phyloP scores from a whole-genome alignment of 129 eudicot species.

The Cynara cardunculus region DNA sequence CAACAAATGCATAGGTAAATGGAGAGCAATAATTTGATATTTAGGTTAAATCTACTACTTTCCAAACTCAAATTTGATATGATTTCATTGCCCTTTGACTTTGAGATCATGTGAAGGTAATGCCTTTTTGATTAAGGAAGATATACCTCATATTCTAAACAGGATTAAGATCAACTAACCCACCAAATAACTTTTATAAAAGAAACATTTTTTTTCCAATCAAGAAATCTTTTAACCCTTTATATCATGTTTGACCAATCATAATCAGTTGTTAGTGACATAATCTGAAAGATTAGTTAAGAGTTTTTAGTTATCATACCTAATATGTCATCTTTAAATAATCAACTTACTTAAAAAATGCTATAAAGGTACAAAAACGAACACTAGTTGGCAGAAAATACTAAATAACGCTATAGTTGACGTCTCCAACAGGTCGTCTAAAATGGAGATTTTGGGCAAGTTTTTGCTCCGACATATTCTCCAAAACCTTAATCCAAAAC shows the following conservation, averaged over 20 bases:
- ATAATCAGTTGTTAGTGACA: constrained; percentile 11
- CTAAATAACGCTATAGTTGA: neutral
- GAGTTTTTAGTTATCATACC: constrained; percentile 3
- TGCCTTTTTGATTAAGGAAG: constrained; percentile 2
- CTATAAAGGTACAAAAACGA: neutral
- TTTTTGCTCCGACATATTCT: neutral
- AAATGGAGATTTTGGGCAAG: neutral
- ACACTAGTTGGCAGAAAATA: constrained; percentile 3
- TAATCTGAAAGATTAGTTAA: constrained; percentile 6
- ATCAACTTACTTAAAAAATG: neutral
- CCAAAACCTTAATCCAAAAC: neutral
- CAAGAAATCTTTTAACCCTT: neutral
- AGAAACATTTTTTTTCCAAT: neutral
- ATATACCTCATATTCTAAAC: neutral
- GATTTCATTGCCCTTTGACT: constrained; percentile 6
- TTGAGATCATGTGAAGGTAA: neutral
- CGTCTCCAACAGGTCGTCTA: neutral
- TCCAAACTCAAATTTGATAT: neutral
- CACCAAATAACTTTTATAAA: neutral
- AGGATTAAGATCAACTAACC: constrained; percentile 4
- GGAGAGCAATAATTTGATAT: neutral
- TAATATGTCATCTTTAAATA: neutral
- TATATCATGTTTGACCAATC: constrained; percentile 17
- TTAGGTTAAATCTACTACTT: constrained; percentile 3
- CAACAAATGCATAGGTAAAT: neutral